Evolutionary conservation across 164 flowering plant genomes (phyloP), one percentile per base, ranked within the genome.

Genomic region (Tetracentron sinense): DNA sequence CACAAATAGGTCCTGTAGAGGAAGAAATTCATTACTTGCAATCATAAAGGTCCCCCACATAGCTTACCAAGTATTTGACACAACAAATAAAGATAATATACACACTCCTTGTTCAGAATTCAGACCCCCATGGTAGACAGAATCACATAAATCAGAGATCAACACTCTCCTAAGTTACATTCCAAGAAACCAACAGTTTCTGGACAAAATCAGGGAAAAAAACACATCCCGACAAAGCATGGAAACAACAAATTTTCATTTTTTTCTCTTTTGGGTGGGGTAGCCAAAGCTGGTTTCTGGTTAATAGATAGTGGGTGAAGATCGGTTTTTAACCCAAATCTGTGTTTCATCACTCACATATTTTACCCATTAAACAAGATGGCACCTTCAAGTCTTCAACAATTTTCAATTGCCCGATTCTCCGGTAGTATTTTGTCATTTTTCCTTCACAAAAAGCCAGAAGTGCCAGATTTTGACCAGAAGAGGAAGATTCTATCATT

Each of bases 401-500:
- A 56, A 52, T 31, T 56, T 54, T 61, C 64, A 51, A 61, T 60
- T 58, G 56, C 30, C 2, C 15, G 29, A 53, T 44, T 44, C 46
- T 61, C 28, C 10, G 12, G 35, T 47, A 48, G 52, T 61, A 29
- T 58, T 23, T 60, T 54, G 12, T 5, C 16, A 38, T 21, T 48
- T 49, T 20, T 12, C 7, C 23, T n/a, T 29, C 48, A 35, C 51
- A 54, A 68, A 73, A 75, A 58, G 75, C 22, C 23, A 61, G 42
- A 77, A 73, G 56, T 68, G 65, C 69, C 48, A 64, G 64, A 58
- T 38, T 46, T 66, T 51, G 60, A 55, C 58, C 74, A 73, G 58
- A 71, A 60, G 62, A 71, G 62, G 64, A 71, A 74, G 75, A 77
- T 78, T 77, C 83, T 77, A 31, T 48, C 67, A 48, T 62, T 61